A percentile compares a stretch with the other conserved stretches of the same genome.
Conservation (phyloP, 371 early-diverging fungal species). For the Vairimorpha apis region DNA sequence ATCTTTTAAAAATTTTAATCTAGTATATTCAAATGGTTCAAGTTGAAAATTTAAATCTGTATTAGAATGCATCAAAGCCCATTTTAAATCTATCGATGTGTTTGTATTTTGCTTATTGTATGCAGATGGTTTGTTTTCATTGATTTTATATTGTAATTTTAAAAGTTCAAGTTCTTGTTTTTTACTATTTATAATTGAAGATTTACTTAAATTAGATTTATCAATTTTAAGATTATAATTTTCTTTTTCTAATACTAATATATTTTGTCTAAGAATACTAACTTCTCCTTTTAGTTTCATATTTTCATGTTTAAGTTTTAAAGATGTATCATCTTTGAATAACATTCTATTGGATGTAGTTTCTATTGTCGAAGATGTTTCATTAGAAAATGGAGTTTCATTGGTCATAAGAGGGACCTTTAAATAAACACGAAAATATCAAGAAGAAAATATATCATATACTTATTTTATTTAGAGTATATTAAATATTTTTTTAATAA, state of each 20-base stretch:
- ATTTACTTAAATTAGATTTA: conserved; percentile 1
- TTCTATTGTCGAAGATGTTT: not conserved
- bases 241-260: conserved; percentile 36
- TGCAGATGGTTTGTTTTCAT: conserved; percentile 37
- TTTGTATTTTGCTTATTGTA: conserved; percentile 20
- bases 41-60: conserved; percentile 19
- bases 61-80: conserved; percentile 20
- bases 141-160: conserved; percentile 37
- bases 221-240: conserved; percentile 34
- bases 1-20: conserved; percentile 28
- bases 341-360: not conserved
- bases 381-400: too few species aligned
- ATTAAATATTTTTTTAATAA: too few species aligned
- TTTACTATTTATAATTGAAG: not conserved
- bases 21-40: conserved; percentile 31
- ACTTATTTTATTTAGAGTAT: too few species aligned
- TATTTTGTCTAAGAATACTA: conserved; percentile 39
- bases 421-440: too few species aligned
- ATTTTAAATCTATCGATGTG: conserved; percentile 23
- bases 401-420: too few species aligned
- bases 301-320: conserved; percentile 36
- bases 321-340: conserved; percentile 23
- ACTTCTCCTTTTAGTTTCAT: conserved; percentile 42
- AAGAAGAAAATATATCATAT: too few species aligned
- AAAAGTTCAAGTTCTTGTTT: conserved; percentile 40